A percentile compares a stretch with the other conserved stretches of the same genome.
These are phyloP conservation scores for Cladosporium oxysporum DNA, from an alignment of 2,329 filamentous ascomycete species.

Conservation along the genomic window DNA sequence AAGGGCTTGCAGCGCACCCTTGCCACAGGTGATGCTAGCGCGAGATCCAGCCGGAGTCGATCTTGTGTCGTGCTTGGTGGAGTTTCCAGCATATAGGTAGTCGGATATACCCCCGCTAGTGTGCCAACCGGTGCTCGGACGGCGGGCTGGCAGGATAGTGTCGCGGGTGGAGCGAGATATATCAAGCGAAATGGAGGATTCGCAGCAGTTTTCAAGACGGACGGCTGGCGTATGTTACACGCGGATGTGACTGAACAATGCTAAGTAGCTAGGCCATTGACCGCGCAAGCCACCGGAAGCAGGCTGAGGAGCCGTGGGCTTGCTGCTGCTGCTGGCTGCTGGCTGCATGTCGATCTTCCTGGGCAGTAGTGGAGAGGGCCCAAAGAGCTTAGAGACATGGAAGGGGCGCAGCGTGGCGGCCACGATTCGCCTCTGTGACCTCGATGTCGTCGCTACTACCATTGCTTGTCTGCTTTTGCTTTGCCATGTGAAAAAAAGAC, in stretches of 20 bases:
- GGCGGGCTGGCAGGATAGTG: constrained; percentile 10
- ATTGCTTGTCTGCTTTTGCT: not conserved
- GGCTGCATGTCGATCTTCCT: constrained; percentile 12
- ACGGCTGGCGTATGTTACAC: not conserved
- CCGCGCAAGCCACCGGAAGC: constrained; percentile 12
- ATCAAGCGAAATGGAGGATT: not conserved
- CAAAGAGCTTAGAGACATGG: not conserved
- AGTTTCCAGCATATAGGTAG: constrained; percentile 9
- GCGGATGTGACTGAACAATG: not conserved
- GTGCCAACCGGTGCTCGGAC: constrained; percentile 5
- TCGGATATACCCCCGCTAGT: constrained; percentile 3
- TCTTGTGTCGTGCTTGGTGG: constrained; percentile 4
- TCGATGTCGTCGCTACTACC: not conserved
- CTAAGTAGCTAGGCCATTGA: not conserved
- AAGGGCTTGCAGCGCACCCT: constrained; percentile 12
- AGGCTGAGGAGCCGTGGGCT: constrained; percentile 12
- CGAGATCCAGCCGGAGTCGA: constrained; percentile 13
- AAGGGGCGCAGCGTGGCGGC: constrained; percentile 5
- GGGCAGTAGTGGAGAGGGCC: constrained; percentile 5
- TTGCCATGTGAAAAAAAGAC: not conserved
- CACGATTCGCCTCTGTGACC: not conserved
- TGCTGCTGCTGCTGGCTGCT: constrained; percentile 3
- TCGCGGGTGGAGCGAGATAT: not conserved
- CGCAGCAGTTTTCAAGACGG: not conserved
- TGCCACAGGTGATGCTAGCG: constrained; percentile 17